These are phyloP conservation scores for Rubroboletus satanas DNA, from an alignment of 768 basidiomycete genomes.

Conservation along the genomic window DNA sequence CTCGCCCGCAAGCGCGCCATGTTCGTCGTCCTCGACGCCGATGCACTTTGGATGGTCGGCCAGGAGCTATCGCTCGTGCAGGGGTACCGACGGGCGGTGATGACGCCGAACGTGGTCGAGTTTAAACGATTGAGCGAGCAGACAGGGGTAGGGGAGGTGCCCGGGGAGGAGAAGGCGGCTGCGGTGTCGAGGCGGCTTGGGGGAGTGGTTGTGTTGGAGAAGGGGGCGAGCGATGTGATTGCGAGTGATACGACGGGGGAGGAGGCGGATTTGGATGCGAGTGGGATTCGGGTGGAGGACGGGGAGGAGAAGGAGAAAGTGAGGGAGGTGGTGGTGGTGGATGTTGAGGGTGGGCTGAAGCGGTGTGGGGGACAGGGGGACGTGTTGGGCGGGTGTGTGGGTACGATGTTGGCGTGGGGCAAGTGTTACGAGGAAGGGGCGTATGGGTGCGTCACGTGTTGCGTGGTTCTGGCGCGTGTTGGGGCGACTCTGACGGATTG, in stretches of 20 bases:
- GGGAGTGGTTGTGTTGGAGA: constrained; percentile 87
- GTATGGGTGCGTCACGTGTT: constrained; percentile 52
- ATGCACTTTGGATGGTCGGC: constrained; percentile 82
- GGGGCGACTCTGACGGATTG: constrained; percentile 1
- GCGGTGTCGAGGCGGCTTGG: constrained; percentile 72
- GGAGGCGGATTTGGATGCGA: constrained; percentile 42
- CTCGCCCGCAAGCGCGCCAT: constrained; percentile 72
- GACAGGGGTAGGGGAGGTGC: constrained; percentile 50
- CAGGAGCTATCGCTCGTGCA: constrained; percentile 68
- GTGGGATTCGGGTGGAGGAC: constrained; percentile 36
- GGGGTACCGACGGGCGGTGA: constrained; percentile 82
- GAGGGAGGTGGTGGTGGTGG: constrained; percentile 60
- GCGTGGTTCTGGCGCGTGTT: neutral
- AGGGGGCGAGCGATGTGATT: constrained; percentile 80
- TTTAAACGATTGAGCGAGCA: constrained; percentile 81
- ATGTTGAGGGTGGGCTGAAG: constrained; percentile 77
- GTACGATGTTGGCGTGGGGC: constrained; percentile 92
- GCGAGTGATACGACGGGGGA: constrained; percentile 68
- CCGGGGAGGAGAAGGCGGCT: constrained; percentile 52
- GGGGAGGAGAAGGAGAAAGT: constrained; percentile 50
- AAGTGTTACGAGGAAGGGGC: constrained; percentile 86
- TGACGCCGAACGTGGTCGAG: constrained; percentile 94
- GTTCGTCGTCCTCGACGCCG: constrained; percentile 93
- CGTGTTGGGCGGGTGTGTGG: constrained; percentile 83
- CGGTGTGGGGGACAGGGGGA: constrained; percentile 97